Base-by-base conservation (phyloP, 768 basidiomycete species). In the Serpula lacrymans region DNA sequence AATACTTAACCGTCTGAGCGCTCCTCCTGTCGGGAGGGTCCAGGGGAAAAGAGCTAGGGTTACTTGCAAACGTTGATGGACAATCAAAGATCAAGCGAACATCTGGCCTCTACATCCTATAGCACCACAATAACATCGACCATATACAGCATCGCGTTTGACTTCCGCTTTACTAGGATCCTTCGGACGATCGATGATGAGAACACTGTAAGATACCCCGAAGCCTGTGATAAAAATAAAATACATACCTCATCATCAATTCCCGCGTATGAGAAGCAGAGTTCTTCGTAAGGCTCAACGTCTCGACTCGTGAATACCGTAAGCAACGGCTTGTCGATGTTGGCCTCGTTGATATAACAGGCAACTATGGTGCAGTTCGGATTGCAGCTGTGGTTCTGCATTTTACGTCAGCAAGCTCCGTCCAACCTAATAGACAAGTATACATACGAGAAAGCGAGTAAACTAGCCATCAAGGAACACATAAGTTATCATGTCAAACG, bases 331-430 rank as follows among this genome's bases (percentile, higher is more conserved):
- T 85, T 88, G 9, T 78, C 67, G 12, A 84, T 52, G 49, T 88
- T 77, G 10, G 76, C 72, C 37, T 91, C 89, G 49, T 90, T 83
- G 60, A 88, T 81, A 50, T 92, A 88, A 32, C 77, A 82, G 0
- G 87, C 70, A n/a, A 72, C 71, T 16, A 92, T 72, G 5, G 57
- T 57, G 48, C 84, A 82, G 55, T 95, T 96, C 0, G 92, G 92
- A 42, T 90, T 83, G 52, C 93, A 95, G 13, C 86, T 90, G 50
- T 96, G 91, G 49, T 95, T 96, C 90, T 93, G 44, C 2, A 21
- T 13, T 22, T 28, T 5, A 14, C 2, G 12, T 50, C 33, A 39
- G 28, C n/a, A 23, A 35, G 25, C 21, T 17, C 5, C 26, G 14
- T 5, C 37, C 20, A 35, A 23, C 35, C 11, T 37, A 2, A 23